Conservation (phyloP, 768 basidiomycete genomes). For the Coprinopsis cinerea region DNA sequence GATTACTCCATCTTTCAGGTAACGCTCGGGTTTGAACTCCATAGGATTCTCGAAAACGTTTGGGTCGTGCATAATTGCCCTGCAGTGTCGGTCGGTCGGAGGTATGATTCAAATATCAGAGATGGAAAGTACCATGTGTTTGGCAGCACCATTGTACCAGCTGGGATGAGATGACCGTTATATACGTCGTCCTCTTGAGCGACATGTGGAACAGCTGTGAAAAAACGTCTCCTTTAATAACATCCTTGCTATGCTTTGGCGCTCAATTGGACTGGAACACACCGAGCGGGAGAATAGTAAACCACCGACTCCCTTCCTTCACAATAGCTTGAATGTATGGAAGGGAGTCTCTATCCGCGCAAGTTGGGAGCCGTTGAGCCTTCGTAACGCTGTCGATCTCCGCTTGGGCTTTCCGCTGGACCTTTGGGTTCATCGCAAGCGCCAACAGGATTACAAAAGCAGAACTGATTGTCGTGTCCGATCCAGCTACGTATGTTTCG, state of each 20-base stretch:
- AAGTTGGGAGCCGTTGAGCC: conserved; percentile 11
- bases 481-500: too few relatives aligned
- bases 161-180: conserved; percentile 17
- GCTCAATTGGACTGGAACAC: not conserved
- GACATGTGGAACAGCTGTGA: conserved; percentile 14
- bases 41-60: conserved; percentile 15
- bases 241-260: conserved; percentile 8
- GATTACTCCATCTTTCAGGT: conserved; percentile 19
- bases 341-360: conserved; percentile 14
- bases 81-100: not conserved
- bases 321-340: conserved; percentile 32
- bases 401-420: conserved; percentile 12
- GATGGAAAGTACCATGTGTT: not conserved
- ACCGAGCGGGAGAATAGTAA: conserved; percentile 12
- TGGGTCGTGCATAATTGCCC: conserved; percentile 18
- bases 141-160: not conserved
- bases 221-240: not conserved
- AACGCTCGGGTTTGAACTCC: conserved; percentile 26
- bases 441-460: conserved; percentile 8
- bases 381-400: conserved; percentile 14
- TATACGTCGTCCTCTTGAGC: conserved; percentile 14
- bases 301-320: conserved; percentile 24
- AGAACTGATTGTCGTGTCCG: too few relatives aligned
- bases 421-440: conserved; percentile 13
- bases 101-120: not conserved